phyloP scores from a whole-genome alignment of 2,329 filamentous ascomycete genomes.

The Huntiella bhutanensis region DNA sequence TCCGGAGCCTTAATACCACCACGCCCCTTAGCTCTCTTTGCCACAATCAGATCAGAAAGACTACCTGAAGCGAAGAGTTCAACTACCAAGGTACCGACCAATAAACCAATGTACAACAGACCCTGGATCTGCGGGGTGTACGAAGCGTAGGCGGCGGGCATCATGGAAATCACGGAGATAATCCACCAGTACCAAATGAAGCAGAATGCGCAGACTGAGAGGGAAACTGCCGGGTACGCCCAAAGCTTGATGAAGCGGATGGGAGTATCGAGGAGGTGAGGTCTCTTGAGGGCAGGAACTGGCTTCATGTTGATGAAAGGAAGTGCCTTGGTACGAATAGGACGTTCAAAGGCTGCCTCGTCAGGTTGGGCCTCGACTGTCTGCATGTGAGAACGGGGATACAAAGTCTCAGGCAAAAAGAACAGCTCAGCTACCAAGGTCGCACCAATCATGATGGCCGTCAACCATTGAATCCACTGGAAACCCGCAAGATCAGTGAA shows the following conservation, averaged over 20 bases:
- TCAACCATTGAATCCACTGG: constrained; percentile 35
- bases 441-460: constrained; percentile 30
- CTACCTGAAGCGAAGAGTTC: constrained; percentile 32
- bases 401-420: constrained; percentile 36
- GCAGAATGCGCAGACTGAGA: constrained; percentile 29
- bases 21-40: constrained; percentile 22
- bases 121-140: constrained; percentile 31
- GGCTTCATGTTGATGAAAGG: constrained; percentile 26
- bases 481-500: constrained; percentile 29
- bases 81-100: constrained; percentile 31
- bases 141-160: constrained; percentile 31
- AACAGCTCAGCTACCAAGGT: constrained; percentile 28
- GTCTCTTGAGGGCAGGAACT: constrained; percentile 31
- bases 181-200: constrained; percentile 41
- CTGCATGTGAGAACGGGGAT: constrained; percentile 32
- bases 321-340: constrained; percentile 24
- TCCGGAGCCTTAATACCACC: constrained; percentile 27
- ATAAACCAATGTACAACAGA: constrained; percentile 32
- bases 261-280: constrained; percentile 26
- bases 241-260: constrained; percentile 28
- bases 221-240: constrained; percentile 24
- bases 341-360: not conserved
- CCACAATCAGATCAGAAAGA: constrained; percentile 33
- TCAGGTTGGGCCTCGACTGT: constrained; percentile 10
- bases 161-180: constrained; percentile 30